Conservation (phyloP, 2,329 filamentous ascomycete genomes). For the Bipolaris victoriae region DNA sequence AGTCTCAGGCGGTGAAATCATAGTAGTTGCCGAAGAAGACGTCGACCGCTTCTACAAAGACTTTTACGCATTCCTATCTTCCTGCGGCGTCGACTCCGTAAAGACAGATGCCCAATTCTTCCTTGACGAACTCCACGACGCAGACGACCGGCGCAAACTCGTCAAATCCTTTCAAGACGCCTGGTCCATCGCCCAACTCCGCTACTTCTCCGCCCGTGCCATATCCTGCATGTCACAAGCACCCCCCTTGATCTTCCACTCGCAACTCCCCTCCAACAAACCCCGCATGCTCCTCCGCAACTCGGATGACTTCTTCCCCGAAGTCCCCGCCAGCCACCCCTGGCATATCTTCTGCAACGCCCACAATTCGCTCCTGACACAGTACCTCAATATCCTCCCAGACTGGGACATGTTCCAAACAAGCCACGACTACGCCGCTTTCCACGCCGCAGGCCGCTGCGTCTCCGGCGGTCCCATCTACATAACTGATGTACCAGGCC, state of each 20-base stretch:
- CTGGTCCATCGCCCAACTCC: slow-evolving; percentile 79
- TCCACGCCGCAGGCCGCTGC: slow-evolving; percentile 89
- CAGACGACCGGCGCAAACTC: slow-evolving; percentile 72
- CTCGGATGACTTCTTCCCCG: slow-evolving; percentile 90
- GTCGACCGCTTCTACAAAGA: slow-evolving; percentile 81
- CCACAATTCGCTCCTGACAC: slow-evolving; percentile 81
- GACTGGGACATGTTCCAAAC: slow-evolving; percentile 83
- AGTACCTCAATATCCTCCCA: slow-evolving; percentile 84
- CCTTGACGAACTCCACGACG: slow-evolving; percentile 74
- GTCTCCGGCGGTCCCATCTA: slow-evolving; percentile 92
- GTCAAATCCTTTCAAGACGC: slow-evolving; percentile 81
- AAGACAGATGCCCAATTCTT: slow-evolving; percentile 95
- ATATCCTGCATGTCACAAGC: slow-evolving; percentile 96
- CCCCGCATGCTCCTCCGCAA: slow-evolving; percentile 80
- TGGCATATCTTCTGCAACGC: slow-evolving; percentile 98
- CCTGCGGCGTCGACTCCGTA: slow-evolving; percentile 79
- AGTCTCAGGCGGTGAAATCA: slow-evolving; percentile 69
- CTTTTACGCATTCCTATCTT: slow-evolving; percentile 82
- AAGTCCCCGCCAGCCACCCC: slow-evolving; percentile 77
- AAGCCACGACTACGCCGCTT: slow-evolving; percentile 71
- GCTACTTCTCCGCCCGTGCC: slow-evolving; percentile 75
- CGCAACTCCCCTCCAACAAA: slow-evolving; percentile 77
- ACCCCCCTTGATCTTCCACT: slow-evolving; percentile 84
- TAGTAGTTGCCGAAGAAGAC: slow-evolving; percentile 75
- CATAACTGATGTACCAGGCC: slow-evolving; percentile 86